phyloP scores from a whole-genome alignment of 139 green algal species.

The Chlorella ohadii region DNA sequence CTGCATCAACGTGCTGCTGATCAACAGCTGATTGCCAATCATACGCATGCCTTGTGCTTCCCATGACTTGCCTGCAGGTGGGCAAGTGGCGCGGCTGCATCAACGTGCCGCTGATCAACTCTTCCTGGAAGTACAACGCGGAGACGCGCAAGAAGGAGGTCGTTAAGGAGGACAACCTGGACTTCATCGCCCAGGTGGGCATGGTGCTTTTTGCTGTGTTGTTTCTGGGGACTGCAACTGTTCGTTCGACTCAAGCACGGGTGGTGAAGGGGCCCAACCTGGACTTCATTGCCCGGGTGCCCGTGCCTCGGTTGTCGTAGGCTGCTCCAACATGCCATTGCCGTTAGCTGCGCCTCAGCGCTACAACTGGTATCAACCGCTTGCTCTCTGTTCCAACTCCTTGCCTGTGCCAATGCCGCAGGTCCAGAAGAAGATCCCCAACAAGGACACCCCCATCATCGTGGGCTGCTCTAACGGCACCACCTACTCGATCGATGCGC shows the following conservation, averaged over 20 bases:
- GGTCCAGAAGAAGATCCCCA: constrained; percentile 68
- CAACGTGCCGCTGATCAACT: constrained; percentile 67
- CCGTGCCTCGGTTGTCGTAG: too few species aligned
- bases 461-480: constrained; percentile 81
- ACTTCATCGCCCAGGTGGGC: constrained; percentile 62
- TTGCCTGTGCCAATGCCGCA: neutral
- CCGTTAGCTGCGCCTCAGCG: too few species aligned
- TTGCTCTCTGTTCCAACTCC: neutral
- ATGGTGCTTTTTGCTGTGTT: too few species aligned
- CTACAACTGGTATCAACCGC: neutral
- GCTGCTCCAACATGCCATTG: too few species aligned
- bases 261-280: constrained; percentile 63
- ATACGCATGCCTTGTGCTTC: too few species aligned
- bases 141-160: constrained; percentile 56
- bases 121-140: constrained; percentile 46
- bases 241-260: too few species aligned
- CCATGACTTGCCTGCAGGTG: too few species aligned
- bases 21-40: too few species aligned
- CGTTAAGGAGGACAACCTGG: constrained; percentile 59
- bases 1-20: constrained; percentile 73
- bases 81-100: constrained; percentile 64
- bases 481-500: constrained; percentile 82
- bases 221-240: neutral
- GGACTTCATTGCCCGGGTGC: constrained; percentile 64
- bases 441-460: constrained; percentile 78